These are phyloP conservation scores for Bipolaris cookei DNA, from an alignment of 2,329 filamentous ascomycete species.

Conservation along the genomic window DNA sequence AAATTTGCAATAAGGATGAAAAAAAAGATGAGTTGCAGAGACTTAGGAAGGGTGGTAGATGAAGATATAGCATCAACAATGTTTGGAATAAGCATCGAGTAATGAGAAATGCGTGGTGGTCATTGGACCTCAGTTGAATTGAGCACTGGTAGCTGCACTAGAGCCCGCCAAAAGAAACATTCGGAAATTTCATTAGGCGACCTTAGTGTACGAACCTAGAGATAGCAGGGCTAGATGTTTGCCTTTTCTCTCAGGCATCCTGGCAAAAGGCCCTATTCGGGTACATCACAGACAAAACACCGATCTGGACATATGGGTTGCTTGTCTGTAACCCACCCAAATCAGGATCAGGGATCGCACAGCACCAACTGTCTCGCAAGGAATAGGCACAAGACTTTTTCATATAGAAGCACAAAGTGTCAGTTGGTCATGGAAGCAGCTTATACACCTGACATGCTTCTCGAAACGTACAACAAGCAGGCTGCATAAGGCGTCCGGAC, in stretches of 20 bases:
- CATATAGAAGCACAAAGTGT: background rate
- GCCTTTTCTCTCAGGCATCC: background rate
- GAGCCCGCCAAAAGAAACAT: background rate
- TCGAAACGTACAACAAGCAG: background rate
- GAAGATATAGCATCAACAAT: background rate
- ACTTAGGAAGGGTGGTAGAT: background rate
- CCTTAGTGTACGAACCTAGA: background rate
- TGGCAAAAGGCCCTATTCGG: background rate
- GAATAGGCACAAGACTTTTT: background rate
- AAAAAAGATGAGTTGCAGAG: background rate
- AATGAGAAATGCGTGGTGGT: background rate
- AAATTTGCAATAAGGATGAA: background rate
- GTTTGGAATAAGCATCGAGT: background rate
- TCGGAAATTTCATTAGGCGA: background rate
- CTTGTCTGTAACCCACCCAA: background rate
- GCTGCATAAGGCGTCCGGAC: background rate
- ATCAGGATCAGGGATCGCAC: background rate
- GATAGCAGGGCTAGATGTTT: background rate
- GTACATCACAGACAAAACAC: background rate
- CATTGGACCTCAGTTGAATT: background rate
- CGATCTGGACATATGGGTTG: background rate
- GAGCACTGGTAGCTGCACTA: background rate
- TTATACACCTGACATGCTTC: background rate
- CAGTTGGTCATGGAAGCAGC: background rate
- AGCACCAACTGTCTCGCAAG: background rate